phyloP scores from a whole-genome alignment of 1,284 basidiomycete genomes.

The Phellinidium pouzarii region DNA sequence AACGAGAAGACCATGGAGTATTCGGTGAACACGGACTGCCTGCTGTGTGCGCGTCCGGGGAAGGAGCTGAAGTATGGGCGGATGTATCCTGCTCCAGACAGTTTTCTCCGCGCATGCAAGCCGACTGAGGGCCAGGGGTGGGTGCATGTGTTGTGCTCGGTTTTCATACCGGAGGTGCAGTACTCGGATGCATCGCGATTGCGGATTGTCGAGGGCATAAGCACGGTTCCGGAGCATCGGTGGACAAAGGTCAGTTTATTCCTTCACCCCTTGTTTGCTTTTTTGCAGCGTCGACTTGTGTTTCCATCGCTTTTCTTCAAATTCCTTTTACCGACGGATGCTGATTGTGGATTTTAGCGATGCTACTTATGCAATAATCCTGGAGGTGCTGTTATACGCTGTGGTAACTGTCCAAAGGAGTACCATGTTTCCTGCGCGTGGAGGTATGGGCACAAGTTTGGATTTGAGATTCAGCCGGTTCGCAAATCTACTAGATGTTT shows the following conservation, averaged over 20 bases:
- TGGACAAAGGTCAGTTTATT: constrained; percentile 51
- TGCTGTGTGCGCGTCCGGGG: constrained; percentile 61
- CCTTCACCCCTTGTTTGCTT: background rate
- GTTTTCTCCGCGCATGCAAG: constrained; percentile 80
- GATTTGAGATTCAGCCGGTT: constrained; percentile 84
- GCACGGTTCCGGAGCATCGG: constrained; percentile 57
- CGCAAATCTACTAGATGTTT: constrained; percentile 26
- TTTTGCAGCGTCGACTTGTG: no score
- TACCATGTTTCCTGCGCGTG: constrained; percentile 92
- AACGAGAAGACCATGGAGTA: constrained; percentile 75
- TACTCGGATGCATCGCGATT: constrained; percentile 72
- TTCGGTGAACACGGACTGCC: constrained; percentile 64
- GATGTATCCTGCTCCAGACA: constrained; percentile 43
- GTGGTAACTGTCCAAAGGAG: constrained; percentile 72
- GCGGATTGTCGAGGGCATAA: constrained; percentile 83
- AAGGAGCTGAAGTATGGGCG: constrained; percentile 31
- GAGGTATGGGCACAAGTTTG: constrained; percentile 75
- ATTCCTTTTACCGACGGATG: background rate
- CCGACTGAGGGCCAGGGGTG: constrained; percentile 92
- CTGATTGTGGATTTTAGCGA: constrained; percentile 33
- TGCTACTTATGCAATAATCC: constrained; percentile 57
- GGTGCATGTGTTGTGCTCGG: constrained; percentile 86
- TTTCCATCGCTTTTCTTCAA: constrained; percentile 2
- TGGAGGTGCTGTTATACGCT: constrained; percentile 79
- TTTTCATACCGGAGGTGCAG: constrained; percentile 78